Conservation (phyloP, 192 early-diverging fungal species). For the Backusella psychrophila region DNA sequence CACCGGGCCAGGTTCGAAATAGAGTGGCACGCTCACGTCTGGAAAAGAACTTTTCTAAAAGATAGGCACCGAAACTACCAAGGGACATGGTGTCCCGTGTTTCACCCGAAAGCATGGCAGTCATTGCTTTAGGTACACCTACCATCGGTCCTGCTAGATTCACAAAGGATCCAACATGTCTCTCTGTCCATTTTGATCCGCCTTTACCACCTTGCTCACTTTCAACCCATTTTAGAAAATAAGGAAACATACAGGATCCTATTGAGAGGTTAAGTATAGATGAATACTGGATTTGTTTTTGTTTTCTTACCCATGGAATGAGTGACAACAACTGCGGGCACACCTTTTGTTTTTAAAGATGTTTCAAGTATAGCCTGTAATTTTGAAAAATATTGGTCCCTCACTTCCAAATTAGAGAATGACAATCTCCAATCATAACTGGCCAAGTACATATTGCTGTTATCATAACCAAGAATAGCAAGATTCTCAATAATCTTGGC, state of each 20-base stretch:
- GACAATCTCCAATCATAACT: constrained; percentile 90
- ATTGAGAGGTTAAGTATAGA: too few species aligned
- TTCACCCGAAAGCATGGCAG: constrained; percentile 75
- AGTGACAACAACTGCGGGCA: constrained; percentile 53
- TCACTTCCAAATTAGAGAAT: constrained; percentile 70
- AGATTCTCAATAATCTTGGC: constrained; percentile 80
- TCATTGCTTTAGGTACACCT: constrained; percentile 82
- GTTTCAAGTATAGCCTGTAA: constrained; percentile 75
- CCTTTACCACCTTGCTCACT: constrained; percentile 62
- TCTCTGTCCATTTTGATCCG: constrained; percentile 71
- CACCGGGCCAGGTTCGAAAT: constrained; percentile 81
- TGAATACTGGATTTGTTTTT: too few species aligned
- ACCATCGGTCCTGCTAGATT: constrained; percentile 86
- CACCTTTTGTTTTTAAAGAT: constrained; percentile 40
- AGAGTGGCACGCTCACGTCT: constrained; percentile 69
- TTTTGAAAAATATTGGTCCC: constrained; percentile 81
- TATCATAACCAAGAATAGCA: constrained; percentile 82
- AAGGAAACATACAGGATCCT: constrained; percentile 64
- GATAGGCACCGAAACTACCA: constrained; percentile 69
- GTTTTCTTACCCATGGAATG: constrained; percentile 63
- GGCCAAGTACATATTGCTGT: constrained; percentile 83
- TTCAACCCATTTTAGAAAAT: constrained; percentile 90
- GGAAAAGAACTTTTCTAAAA: constrained; percentile 86
- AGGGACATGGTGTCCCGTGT: constrained; percentile 83
- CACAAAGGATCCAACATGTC: constrained; percentile 76